Conservation (phyloP, 2,329 filamentous ascomycete genomes). For the Botryotinia globosa region DNA sequence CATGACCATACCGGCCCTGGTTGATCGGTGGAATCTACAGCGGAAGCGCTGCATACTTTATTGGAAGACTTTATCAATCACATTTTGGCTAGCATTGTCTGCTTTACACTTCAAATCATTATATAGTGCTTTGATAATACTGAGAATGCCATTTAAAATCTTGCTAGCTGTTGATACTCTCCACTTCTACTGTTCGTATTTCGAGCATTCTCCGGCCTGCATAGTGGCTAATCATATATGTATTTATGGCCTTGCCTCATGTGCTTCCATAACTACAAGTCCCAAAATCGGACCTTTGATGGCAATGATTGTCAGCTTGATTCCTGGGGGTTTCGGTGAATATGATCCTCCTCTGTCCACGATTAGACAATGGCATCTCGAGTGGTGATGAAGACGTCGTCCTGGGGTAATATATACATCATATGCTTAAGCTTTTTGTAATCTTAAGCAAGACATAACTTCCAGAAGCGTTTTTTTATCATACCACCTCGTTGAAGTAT, state of each 20-base stretch:
- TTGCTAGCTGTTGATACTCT: neutral
- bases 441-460: neutral
- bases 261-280: neutral
- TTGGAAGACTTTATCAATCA: too few relatives aligned
- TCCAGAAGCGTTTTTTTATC: neutral
- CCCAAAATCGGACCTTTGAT: neutral
- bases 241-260: neutral
- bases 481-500: neutral
- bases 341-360: neutral
- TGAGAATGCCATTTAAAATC: too few relatives aligned
- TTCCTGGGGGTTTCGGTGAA: neutral
- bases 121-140: too few relatives aligned
- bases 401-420: neutral
- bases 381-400: neutral
- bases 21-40: neutral
- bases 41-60: neutral
- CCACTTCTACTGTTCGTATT: neutral
- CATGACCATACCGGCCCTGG: neutral
- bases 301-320: neutral
- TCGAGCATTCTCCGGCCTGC: neutral
- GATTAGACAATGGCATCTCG: neutral
- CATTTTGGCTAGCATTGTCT: too few relatives aligned
- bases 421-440: neutral
- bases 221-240: neutral
- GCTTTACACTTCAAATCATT: too few relatives aligned